Conservation (phyloP, 352 stramenopile genomes). For the Pythium vanterpoolii region DNA sequence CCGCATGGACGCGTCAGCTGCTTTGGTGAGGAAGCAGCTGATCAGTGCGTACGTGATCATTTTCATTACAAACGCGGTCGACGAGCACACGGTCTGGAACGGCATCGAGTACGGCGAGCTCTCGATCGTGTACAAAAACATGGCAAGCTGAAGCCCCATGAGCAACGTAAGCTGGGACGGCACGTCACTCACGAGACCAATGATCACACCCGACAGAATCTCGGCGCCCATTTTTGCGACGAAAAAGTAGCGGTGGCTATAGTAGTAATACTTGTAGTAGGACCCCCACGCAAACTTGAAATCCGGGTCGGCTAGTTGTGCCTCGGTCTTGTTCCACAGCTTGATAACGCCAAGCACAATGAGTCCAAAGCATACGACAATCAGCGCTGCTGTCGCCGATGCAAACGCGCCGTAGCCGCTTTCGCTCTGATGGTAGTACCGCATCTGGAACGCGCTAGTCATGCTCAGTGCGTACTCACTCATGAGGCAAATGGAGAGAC, state of each 20-base stretch:
- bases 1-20: constrained; percentile 40
- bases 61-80: constrained; percentile 76
- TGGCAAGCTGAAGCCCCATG: constrained; percentile 64
- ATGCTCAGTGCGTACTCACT: constrained; percentile 79
- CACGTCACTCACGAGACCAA: constrained; percentile 69
- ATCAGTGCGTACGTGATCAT: constrained; percentile 83
- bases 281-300: constrained; percentile 81
- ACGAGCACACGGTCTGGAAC: constrained; percentile 69
- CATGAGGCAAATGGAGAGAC: constrained; percentile 71
- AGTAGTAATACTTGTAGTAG: constrained; percentile 83
- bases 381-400: constrained; percentile 57
- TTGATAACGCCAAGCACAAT: constrained; percentile 65
- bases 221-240: constrained; percentile 76
- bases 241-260: constrained; percentile 65
- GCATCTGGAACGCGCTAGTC: constrained; percentile 77
- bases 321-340: constrained; percentile 59
- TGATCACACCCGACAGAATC: constrained; percentile 68
- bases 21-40: constrained; percentile 63
- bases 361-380: constrained; percentile 61
- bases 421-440: constrained; percentile 52
- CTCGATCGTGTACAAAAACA: constrained; percentile 75
- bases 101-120: constrained; percentile 62
- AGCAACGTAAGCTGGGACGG: constrained; percentile 71
- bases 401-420: constrained; percentile 46
- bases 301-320: constrained; percentile 49